Percentiles rank a stretch among this genome's conserved stretches.
Evolutionary conservation across 305 asterid genomes (phyloP).

Genomic region (Andrographis paniculata): DNA sequence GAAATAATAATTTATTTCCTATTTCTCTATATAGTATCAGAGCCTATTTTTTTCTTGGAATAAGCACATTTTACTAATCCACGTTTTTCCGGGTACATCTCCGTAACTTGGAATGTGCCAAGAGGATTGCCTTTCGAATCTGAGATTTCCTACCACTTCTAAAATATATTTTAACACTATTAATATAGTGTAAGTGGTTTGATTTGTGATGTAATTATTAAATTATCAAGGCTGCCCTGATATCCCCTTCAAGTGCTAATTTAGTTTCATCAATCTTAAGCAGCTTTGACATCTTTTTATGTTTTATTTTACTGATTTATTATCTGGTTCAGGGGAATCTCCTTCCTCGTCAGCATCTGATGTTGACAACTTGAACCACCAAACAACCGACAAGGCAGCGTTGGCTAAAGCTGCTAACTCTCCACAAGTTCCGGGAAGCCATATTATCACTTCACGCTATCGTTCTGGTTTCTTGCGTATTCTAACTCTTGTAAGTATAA

Average conservation of each 20-base stretch:
- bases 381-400: slow-evolving; percentile 41
- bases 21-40: too few relatives aligned
- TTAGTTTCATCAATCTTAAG: too few relatives aligned
- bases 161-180: too few relatives aligned
- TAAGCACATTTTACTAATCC: too few relatives aligned
- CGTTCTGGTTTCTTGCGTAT: slow-evolving; percentile 24
- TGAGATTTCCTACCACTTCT: too few relatives aligned
- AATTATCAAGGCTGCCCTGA: background rate
- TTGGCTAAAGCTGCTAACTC: slow-evolving; percentile 25
- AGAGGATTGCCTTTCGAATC: too few relatives aligned
- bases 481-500: slow-evolving; percentile 24
- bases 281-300: too few relatives aligned
- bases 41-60: too few relatives aligned
- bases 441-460: slow-evolving; percentile 21
- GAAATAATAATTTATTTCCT: too few relatives aligned
- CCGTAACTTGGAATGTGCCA: too few relatives aligned
- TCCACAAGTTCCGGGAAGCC: slow-evolving; percentile 32
- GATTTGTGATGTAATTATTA: background rate
- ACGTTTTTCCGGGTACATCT: too few relatives aligned
- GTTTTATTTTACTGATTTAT: slow-evolving; percentile 17
- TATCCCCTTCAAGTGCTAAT: background rate
- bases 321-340: slow-evolving; percentile 47
- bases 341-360: slow-evolving; percentile 80
- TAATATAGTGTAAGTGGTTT: too few relatives aligned
- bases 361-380: slow-evolving; percentile 63